Evolutionary conservation across 1,284 basidiomycete genomes (phyloP), one percentile per base, ranked within the genome.

Genomic region (Taiwanofungus camphoratus): DNA sequence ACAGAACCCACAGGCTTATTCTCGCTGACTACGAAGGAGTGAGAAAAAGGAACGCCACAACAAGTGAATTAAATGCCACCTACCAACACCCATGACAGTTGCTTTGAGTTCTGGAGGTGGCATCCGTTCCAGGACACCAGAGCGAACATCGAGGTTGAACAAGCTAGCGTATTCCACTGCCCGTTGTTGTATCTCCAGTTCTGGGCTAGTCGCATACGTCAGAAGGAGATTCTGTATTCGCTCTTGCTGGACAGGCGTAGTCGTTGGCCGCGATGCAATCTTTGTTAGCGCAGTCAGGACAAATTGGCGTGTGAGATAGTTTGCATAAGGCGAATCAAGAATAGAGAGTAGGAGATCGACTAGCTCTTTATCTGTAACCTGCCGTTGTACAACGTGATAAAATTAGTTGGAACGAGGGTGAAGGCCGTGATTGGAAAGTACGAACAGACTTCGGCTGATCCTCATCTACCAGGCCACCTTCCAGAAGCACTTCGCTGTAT

Each of bases 111-210:
- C 95, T 2, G 96, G 96, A 4, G 92, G 89, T 5, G 96, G 96
- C 96, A 99, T 99, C 44, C 92, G 80, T 69, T 99, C 96, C 46
- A 99, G 66, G 1, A 99, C 93, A 35, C 93, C 96, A n/a, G 79
- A 77, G 44, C 84, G 77, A 24, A 94, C 71, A 32, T 92, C 86
- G 13, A 87, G 61, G 26, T 70, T 75, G 58, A 93, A 87, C 51
- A 99, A 63, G 55, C 80, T 89, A 0, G 87, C 87, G 63, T 94
- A 98, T 65, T 99, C 96, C 6, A 99, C 92, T 0, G 92, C 85
- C 34, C 96, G 82, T 62, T 98, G 94, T 63, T 99, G 96, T 36
- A 96, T 74, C 66, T 99, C 96, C 18, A 99, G 72, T 62, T 99
- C 94, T 1, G 86, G 84, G 58, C 83, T 93, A 6, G 82, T 86